Percentiles rank a stretch among this genome's conserved stretches.
Conservation (phyloP, 169 alveolate genomes). For the Hepatocystis sp. region DNA sequence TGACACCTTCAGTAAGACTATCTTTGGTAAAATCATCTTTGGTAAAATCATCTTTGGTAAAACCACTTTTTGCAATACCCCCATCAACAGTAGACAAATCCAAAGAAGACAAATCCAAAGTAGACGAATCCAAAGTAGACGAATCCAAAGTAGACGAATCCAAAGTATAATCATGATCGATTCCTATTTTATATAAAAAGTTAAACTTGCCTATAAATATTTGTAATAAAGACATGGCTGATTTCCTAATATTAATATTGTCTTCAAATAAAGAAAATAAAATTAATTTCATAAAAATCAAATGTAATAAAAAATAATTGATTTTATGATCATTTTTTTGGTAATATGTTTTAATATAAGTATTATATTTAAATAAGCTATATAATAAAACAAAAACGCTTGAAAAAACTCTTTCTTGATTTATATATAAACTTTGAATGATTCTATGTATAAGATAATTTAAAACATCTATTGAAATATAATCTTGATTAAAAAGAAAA, state of each 20-base stretch:
- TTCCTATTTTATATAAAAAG: constrained; percentile 20
- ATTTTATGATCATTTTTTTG: constrained; percentile 12
- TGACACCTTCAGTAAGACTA: not conserved
- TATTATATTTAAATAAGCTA: constrained; percentile 61
- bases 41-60: too few species aligned
- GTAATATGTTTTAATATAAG: constrained; percentile 7
- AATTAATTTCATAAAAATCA: constrained; percentile 39
- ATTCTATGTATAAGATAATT: constrained; percentile 20
- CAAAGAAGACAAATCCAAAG: too few species aligned
- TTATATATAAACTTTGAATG: constrained; percentile 29
- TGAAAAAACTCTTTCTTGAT: constrained; percentile 22
- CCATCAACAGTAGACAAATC: too few species aligned
- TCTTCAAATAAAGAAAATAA: constrained; percentile 54
- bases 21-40: too few species aligned
- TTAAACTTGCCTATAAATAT: constrained; percentile 54
- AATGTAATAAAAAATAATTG: constrained; percentile 27
- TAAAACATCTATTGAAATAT: constrained; percentile 7
- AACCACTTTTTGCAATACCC: too few species aligned
- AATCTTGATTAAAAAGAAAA: constrained; percentile 31
- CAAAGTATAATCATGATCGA: too few species aligned
- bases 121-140: too few species aligned
- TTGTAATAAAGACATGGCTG: constrained; percentile 57
- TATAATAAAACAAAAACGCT: constrained; percentile 58
- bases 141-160: too few species aligned
- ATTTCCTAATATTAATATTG: constrained; percentile 52